Evolutionary conservation across 805 yeast genomes (phyloP).

Genomic region (Pichia occidentalis): DNA sequence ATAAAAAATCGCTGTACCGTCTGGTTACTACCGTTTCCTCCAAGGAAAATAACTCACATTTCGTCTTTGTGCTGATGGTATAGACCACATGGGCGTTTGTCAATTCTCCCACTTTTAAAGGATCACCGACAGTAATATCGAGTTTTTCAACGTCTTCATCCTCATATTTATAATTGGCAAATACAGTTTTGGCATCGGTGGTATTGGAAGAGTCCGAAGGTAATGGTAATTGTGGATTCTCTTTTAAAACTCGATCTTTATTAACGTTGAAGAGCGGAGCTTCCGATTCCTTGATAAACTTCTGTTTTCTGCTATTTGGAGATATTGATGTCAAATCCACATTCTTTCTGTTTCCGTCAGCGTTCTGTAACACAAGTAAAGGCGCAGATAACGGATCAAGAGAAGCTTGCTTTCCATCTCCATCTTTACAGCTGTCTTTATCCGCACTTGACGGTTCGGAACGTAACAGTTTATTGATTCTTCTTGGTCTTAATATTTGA

Average conservation of each 20-base stretch:
- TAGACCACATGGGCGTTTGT: constrained; percentile 87
- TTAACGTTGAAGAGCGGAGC: constrained; percentile 48
- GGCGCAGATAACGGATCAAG: constrained; percentile 25
- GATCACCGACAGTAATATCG: constrained; percentile 78
- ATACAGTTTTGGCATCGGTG: not conserved
- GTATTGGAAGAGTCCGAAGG: not conserved
- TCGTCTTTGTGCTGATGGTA: constrained; percentile 59
- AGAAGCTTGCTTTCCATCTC: no score
- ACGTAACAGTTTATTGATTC: constrained; percentile 32
- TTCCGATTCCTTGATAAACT: constrained; percentile 30
- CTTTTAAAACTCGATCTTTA: constrained; percentile 4
- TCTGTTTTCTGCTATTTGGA: constrained; percentile 25
- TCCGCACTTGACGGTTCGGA: constrained; percentile 5
- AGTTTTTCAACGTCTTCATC: constrained; percentile 32
- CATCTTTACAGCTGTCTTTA: no score
- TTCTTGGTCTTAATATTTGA: constrained; percentile 41
- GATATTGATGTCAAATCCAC: constrained; percentile 21
- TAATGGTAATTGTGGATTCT: not conserved
- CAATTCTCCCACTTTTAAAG: constrained; percentile 84
- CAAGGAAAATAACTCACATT: constrained; percentile 31
- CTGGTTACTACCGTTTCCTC: constrained; percentile 59
- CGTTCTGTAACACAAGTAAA: not conserved
- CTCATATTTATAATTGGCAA: not conserved
- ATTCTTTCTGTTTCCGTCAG: not conserved
- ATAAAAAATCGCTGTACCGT: constrained; percentile 86